Evolutionary conservation across 73 alveolate species (phyloP), one percentile per base, ranked within the genome.

Genomic region (Paramecium sonneborni): DNA sequence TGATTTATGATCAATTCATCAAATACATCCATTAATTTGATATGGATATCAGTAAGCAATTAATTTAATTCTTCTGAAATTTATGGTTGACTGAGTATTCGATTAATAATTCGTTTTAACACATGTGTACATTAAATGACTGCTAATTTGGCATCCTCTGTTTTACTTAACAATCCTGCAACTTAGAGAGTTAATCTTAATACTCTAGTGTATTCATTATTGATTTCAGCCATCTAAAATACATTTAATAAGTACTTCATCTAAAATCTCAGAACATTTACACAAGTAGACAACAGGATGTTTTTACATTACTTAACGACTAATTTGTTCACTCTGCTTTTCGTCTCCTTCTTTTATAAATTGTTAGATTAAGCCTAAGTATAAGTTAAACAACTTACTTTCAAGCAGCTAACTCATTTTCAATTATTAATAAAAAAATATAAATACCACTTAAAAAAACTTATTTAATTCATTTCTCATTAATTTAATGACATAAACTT

Each of bases 1-100:
- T 69, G 88, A 37, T 82, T 88, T 9, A 88, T 82, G 20, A 82
- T 70, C 28, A 69, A 46, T 9, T 39, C 87, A 70, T 88, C 94
- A 21, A 57, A 57, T 12, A 88, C 70, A 21, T 26, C 90, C 90
- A 79, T 88, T 72, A 39, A 88, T 62, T 21, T 69, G 6, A 72
- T 58, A 20, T 39, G 85, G 38, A 34, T 69, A 56, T 58, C 85
- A 41, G 87, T 88, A 23, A 44, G 44, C 91, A 68, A 43, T 72
- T 37, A 72, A 41, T 32, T 88, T n/a, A 88, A 28, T 57, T 39
- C 94, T 26, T 88, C 90, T 30, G 69, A 24, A 38, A 46, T 34
- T 79, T 72, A 37, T 9, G 90, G 90, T 12, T 18, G 32, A 15
- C 43, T 39, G 5, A 79, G 74, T 14, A 79, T 46, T 43, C 72